These are phyloP conservation scores for Grigorovia jiainica DNA, from an alignment of 805 yeast species.

Conservation along the genomic window DNA sequence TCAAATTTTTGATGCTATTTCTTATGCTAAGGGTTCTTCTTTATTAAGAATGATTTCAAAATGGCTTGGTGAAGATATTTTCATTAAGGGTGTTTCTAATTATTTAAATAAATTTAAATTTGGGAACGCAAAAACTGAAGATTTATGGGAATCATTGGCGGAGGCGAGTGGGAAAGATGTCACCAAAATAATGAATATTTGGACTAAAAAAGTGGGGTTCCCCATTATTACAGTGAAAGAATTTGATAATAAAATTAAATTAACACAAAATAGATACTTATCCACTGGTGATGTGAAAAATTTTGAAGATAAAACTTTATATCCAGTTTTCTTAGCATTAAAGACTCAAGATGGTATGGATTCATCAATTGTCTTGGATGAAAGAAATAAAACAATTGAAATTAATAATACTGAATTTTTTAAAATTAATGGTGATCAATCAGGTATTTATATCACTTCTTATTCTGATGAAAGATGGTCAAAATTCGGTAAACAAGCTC, in stretches of 20 bases:
- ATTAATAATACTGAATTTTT: constrained; percentile 41
- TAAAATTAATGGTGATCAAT: constrained; percentile 64
- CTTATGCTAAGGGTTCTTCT: constrained; percentile 75
- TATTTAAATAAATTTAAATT: constrained; percentile 68
- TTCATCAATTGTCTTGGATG: constrained; percentile 45
- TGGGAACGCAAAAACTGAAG: constrained; percentile 69
- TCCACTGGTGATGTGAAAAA: constrained; percentile 69
- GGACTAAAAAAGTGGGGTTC: constrained; percentile 75
- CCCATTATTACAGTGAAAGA: constrained; percentile 65
- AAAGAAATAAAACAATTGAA: constrained; percentile 38
- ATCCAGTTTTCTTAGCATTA: constrained; percentile 63
- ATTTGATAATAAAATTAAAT: constrained; percentile 39
- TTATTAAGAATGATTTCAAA: constrained; percentile 69
- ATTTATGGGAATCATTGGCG: constrained; percentile 65
- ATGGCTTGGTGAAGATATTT: constrained; percentile 70
- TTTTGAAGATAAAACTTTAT: constrained; percentile 60
- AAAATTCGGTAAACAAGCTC: constrained; percentile 50
- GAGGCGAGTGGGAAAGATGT: constrained; percentile 68
- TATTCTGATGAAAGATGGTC: constrained; percentile 62
- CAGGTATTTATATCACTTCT: constrained; percentile 68
- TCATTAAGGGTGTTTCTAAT: constrained; percentile 69
- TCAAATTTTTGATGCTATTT: constrained; percentile 78
- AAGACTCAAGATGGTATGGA: constrained; percentile 52
- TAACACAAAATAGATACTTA: constrained; percentile 66
- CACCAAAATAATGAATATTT: constrained; percentile 60